Conservation (phyloP, 2,329 filamentous ascomycete genomes). For the Pseudogymnoascus sp. region DNA sequence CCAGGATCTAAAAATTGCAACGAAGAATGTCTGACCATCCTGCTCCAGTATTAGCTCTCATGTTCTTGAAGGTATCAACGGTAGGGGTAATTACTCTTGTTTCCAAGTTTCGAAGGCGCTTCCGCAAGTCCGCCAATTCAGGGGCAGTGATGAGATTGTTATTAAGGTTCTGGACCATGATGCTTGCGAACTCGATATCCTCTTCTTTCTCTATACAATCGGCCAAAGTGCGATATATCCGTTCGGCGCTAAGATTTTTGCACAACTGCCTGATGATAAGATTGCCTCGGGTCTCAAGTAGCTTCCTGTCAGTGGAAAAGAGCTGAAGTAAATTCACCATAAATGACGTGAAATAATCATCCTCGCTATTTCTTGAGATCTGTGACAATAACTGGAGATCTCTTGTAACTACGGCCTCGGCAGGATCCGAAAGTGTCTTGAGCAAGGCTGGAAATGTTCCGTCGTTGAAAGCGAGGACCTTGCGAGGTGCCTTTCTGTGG, state of each 20-base stretch:
- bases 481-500: constrained; percentile 86
- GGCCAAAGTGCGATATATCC: constrained; percentile 90
- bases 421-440: constrained; percentile 91
- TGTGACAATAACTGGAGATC: constrained; percentile 91
- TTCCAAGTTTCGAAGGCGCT: constrained; percentile 82
- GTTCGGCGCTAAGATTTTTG: constrained; percentile 82
- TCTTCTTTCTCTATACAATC: constrained; percentile 97
- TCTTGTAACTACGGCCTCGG: constrained; percentile 90
- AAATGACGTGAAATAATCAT: constrained; percentile 95
- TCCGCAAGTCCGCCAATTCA: constrained; percentile 82
- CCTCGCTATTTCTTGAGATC: constrained; percentile 92
- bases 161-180: constrained; percentile 99
- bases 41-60: constrained; percentile 29
- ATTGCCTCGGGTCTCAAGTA: constrained; percentile 88
- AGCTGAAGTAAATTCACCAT: constrained; percentile 95
- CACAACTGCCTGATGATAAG: constrained; percentile 94
- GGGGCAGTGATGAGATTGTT: constrained; percentile 98
- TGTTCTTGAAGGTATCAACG: neutral
- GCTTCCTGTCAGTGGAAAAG: constrained; percentile 85
- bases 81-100: constrained; percentile 50
- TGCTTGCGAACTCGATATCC: constrained; percentile 96
- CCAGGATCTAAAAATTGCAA: constrained; percentile 91
- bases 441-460: constrained; percentile 93
- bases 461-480: constrained; percentile 91
- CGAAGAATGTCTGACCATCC: constrained; percentile 94